Evolutionary conservation across 208 protist genomes (phyloP), one percentile per base, ranked within the genome.

Genomic region (Acanthamoeba castellanii): DNA sequence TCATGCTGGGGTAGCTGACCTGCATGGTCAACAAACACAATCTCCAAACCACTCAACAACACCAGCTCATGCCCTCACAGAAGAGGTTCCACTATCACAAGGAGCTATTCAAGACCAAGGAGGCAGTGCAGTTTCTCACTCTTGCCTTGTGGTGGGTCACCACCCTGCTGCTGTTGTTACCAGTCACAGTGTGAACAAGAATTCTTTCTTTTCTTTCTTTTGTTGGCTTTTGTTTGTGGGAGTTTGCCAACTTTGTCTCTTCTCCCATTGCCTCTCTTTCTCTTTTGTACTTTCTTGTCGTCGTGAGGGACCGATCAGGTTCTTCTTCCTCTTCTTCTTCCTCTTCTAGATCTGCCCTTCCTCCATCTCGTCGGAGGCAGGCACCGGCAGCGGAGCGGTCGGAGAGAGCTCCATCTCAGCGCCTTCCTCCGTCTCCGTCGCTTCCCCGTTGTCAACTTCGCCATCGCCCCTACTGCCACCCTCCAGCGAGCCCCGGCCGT

Each of bases 81-180:
- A 47, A 45, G 82, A 89, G 42, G 37, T 89, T 89, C 52, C 8
- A 47, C 13, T 89, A 89, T 89, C 82, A 66, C 82, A 57, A 89
- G 82, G 82, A 89, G 82, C 16, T 30, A n/a, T 61, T 89, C 47
- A 32, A 57, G 30, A 42, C 27, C 14, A 66, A 64, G n/a, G 11
- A 13, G 47, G 82, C 37, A 45, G 82, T 20, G 8, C 50, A 6
- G 82, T 6, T 64, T 22, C 82, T 47, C 45, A 32, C n/a, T n/a
- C n/a, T n/a, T n/a, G n/a, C 57, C 42, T 87, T 57, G 42, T 87
- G n/a, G n/a, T n/a, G n/a, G n/a, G n/a, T n/a, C n/a, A n/a, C n/a
- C n/a, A n/a, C n/a, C n/a, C n/a, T n/a, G n/a, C n/a, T n/a, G n/a
- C n/a, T n/a, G n/a, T n/a, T n/a, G n/a, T n/a, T n/a, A n/a, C n/a